phyloP scores from a whole-genome alignment of 768 basidiomycete genomes.

The Macrolepiota dolichaula region DNA sequence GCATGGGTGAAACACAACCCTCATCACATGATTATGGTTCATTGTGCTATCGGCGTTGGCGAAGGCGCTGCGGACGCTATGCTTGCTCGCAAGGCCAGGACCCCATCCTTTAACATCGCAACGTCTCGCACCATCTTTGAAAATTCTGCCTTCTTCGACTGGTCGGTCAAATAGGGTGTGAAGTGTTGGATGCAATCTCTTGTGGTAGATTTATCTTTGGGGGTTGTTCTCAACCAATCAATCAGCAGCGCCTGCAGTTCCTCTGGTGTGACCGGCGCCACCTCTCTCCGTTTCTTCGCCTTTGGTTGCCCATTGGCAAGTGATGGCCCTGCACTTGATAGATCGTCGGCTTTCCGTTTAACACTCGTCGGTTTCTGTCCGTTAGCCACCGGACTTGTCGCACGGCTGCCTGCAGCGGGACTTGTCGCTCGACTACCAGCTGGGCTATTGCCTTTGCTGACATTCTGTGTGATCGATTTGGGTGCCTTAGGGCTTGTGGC shows the following conservation, averaged over 20 bases:
- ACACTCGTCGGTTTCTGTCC: constrained; percentile 24
- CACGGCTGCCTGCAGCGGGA: constrained; percentile 39
- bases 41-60: constrained; percentile 22
- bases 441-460: constrained; percentile 50
- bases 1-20: background rate
- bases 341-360: constrained; percentile 48
- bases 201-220: constrained; percentile 56
- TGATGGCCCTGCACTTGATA: constrained; percentile 15
- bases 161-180: constrained; percentile 68
- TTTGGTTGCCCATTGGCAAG: constrained; percentile 25
- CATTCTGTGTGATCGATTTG: constrained; percentile 31
- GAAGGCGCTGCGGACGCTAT: constrained; percentile 30
- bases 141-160: constrained; percentile 68
- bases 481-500: constrained; percentile 64
- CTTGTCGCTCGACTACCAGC: constrained; percentile 50
- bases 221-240: constrained; percentile 69
- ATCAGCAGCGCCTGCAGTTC: constrained; percentile 68
- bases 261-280: constrained; percentile 36
- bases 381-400: constrained; percentile 39
- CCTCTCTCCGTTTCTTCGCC: constrained; percentile 42
- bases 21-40: background rate
- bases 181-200: constrained; percentile 81
- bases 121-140: constrained; percentile 80
- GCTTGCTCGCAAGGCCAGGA: constrained; percentile 47
- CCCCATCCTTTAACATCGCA: constrained; percentile 65